Base-by-base conservation (phyloP, 345 rosid species). In the Arabis alpina region DNA sequence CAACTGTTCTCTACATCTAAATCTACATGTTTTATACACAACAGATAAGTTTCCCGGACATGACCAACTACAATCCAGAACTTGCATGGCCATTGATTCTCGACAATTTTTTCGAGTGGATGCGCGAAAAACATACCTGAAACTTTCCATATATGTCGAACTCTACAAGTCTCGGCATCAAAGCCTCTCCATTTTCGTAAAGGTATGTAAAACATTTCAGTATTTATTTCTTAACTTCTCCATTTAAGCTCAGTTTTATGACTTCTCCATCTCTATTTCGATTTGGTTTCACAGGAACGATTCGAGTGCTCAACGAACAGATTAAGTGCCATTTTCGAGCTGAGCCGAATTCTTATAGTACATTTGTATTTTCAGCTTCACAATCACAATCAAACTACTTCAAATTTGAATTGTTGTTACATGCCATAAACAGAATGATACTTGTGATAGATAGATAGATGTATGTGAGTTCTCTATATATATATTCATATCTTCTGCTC, bases 21-120 rank as follows among this genome's bases (percentile, higher is more conserved):
- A 11, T 15, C 23, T 19, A 0, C 23, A 19, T 48, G 23, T 3
- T 54, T 30, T 28, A 64, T 7, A 13, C 28, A 71, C 64, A 39
- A 73, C 93, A 94, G 98, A 94, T 91, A 75, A 87, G 88, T 77
- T 91, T 94, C 85, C 98, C 99, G 3, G 98, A 88, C 27, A 74
- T 89, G 59, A 47, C 65, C 44, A 80, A 89, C 71, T 94, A 94
- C 34, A 83, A 94, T 80, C 95, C 97, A 27, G 85, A 83, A 72
- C 99, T 91, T 12, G 98, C 99, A 9, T 94, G 99, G 99, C 99
- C 99, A 4, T 77, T 94, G 87, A 64, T 94, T 75, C 86, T 94
- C 79, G 99, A 94, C 85, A 94, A 91, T 80, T 94, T 94, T 81
- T 97, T 94, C 58, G 99, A 91, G 68, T 94, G 99, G 99, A 87